Conservation (phyloP, 495 filamentous ascomycete genomes). For the Parmelia sp. region DNA sequence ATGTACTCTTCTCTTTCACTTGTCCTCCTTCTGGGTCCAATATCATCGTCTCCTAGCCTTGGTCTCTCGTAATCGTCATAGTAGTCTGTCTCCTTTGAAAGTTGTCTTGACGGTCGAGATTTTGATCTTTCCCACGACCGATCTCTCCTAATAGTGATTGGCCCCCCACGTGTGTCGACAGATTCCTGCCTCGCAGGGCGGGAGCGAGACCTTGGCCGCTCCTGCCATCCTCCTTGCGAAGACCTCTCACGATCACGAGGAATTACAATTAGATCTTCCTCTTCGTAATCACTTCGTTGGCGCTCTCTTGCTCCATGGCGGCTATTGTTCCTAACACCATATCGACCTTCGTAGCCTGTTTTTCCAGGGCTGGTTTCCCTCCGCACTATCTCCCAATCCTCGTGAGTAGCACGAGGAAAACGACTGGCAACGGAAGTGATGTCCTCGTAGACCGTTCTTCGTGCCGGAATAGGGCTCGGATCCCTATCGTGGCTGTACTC, state of each 20-base stretch:
- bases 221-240: neutral
- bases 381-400: neutral
- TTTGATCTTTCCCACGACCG: neutral
- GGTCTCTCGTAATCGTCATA: neutral
- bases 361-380: neutral
- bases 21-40: neutral
- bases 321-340: neutral
- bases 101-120: neutral
- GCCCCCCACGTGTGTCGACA: neutral
- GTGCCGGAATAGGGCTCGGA: neutral
- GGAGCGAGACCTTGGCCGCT: neutral
- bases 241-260: neutral
- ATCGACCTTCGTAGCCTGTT: neutral
- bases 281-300: neutral
- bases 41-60: neutral
- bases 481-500: neutral
- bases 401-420: neutral
- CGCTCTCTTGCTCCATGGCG: neutral
- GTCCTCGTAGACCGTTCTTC: neutral
- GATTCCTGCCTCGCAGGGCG: neutral
- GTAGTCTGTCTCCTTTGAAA: neutral
- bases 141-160: neutral
- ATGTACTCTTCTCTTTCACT: neutral
- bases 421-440: neutral
- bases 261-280: neutral